A percentile compares a stretch with the other conserved stretches of the same genome.
These are phyloP conservation scores for Eruca vesicaria DNA, from an alignment of 441 rosid genomes.

Conservation along the genomic window DNA sequence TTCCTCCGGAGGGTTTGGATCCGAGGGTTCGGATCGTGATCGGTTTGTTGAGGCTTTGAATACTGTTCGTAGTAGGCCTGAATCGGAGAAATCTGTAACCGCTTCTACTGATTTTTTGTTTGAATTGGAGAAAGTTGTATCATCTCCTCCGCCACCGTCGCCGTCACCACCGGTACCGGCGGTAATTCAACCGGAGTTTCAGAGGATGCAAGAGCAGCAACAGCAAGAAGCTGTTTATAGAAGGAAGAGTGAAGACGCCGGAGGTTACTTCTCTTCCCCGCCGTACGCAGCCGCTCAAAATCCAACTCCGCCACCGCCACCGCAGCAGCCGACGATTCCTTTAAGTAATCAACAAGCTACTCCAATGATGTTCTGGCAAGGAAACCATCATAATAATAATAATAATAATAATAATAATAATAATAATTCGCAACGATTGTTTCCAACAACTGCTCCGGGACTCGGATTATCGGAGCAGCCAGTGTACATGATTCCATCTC, in stretches of 20 bases:
- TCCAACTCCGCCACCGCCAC: constrained; percentile 15
- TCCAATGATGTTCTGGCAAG: constrained; percentile 55
- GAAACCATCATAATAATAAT: constrained; percentile 52
- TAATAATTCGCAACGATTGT: constrained; percentile 34
- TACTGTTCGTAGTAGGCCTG: constrained; percentile 46
- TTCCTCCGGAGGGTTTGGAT: constrained; percentile 44
- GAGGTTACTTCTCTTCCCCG: constrained; percentile 54
- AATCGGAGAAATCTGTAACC: constrained; percentile 38
- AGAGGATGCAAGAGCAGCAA: neutral
- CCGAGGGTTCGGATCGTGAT: constrained; percentile 72
- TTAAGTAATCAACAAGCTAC: constrained; percentile 39
- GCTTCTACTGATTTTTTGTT: constrained; percentile 62
- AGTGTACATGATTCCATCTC: constrained; percentile 62
- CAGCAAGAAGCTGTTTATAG: constrained; percentile 43
- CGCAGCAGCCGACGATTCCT: constrained; percentile 31
- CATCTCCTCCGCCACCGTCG: constrained; percentile 26
- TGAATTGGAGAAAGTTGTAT: constrained; percentile 59
- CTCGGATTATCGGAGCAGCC: constrained; percentile 46
- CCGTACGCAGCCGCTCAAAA: constrained; percentile 51
- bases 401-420: too few species aligned
- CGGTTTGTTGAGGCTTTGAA: constrained; percentile 70
- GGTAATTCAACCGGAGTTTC: constrained; percentile 20
- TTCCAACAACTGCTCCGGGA: constrained; percentile 41
- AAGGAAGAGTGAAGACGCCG: constrained; percentile 51
- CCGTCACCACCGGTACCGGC: constrained; percentile 36